Conservation (phyloP, 352 stramenopile species). For the Globisporangium paddicum region DNA sequence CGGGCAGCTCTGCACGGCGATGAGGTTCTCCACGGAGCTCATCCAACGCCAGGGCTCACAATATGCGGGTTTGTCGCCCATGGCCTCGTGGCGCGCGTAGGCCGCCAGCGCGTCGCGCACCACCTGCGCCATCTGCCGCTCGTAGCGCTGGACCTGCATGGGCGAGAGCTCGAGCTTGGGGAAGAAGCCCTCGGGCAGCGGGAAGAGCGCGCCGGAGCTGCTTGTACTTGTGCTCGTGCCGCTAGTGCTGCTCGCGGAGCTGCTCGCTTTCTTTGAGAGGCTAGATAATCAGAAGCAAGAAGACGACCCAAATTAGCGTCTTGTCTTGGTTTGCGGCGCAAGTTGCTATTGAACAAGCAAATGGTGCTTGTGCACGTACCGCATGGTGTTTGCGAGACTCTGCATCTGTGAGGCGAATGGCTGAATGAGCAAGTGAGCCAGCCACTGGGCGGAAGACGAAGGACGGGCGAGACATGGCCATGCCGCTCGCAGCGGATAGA, state of each 20-base stretch:
- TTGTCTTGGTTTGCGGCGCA: neutral
- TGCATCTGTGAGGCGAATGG: constrained; percentile 3
- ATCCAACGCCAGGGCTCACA: constrained; percentile 14
- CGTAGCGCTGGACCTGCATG: constrained; percentile 25
- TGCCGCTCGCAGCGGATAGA: neutral
- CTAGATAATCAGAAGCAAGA: neutral
- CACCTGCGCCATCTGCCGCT: constrained; percentile 27
- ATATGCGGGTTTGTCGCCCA: constrained; percentile 21
- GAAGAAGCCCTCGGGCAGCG: constrained; percentile 41
- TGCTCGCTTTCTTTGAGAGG: neutral
- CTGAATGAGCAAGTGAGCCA: neutral
- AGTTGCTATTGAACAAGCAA: neutral
- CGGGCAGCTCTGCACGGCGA: constrained; percentile 12
- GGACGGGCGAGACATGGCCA: neutral
- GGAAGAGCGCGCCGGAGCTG: constrained; percentile 12
- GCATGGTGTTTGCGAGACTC: constrained; percentile 5
- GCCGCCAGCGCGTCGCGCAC: constrained; percentile 37
- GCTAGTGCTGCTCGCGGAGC: neutral
- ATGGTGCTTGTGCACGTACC: neutral
- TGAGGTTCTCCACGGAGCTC: constrained; percentile 23
- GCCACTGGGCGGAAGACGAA: neutral
- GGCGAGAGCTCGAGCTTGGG: constrained; percentile 26
- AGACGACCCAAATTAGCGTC: neutral
- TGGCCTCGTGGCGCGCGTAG: constrained; percentile 40
- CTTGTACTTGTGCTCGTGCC: too few species aligned